Evolutionary conservation across 2,329 filamentous ascomycete genomes (phyloP), one percentile per base, ranked within the genome.

Genomic region (Colletotrichum spaethianum): DNA sequence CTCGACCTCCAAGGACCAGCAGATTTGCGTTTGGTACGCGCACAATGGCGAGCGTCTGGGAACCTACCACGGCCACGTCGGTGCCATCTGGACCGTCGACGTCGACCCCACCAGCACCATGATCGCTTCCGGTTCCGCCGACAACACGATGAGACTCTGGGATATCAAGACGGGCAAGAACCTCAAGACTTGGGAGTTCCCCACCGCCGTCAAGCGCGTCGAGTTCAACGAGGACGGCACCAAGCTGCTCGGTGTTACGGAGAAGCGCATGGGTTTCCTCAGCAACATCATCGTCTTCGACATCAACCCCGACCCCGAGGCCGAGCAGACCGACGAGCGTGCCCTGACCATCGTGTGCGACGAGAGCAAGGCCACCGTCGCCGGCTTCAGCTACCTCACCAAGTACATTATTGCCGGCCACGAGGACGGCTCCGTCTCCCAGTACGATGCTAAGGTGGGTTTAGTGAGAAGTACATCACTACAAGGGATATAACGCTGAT

Each of bases 71-170:
- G 96, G 96, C 83, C 96, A 99, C 86, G 93, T 97, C 84, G 96
- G 96, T 86, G 96, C 96, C 79, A 93, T 99, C 87, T 99, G 96
- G 96, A 98, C 96, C 74, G 93, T 99, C 84, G 96, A 99, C 82
- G 93, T 98, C 80, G 94, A 98, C 86, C 95, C 96, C 76, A 95
- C 95, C 79, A 94, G 93, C 75, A 94, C 93, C 79, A 91, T 99
- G 81, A 92, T 98, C 81, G 96, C 96, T 80, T 97, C 94, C 74
- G 96, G 96, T 79, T 96, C 95, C 78, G 96, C 96, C 84, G 96
- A 99, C 87, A 98, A 98, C 89, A 98, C 96, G 55, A 96, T 99
- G 85, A 92, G 95, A 80, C 89, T 99, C 79, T 99, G 96, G 96
- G 95, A 99, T 82, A 90, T 98, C 82, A 93, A 95, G 89, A 93